Evolutionary conservation across 2,329 filamentous ascomycete genomes (phyloP), one percentile per base, ranked within the genome.

Genomic region (Hyphodiscus sp.): DNA sequence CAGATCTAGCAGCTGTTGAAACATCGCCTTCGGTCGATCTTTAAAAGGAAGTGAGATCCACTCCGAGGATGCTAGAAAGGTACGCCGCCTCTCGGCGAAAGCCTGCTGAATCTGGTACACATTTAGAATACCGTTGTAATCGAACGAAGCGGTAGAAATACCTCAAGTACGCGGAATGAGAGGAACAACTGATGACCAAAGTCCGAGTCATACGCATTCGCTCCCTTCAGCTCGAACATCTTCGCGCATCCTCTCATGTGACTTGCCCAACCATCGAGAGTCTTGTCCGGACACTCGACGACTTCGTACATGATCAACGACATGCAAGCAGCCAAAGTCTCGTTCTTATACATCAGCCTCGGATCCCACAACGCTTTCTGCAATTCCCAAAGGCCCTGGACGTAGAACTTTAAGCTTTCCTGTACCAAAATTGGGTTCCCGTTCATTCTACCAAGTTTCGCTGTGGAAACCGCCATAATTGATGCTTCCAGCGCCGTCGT

Each of bases 261-360:
- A 29, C 59, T 65, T 9, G 65, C 54, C 59, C 68, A 70, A 2
- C 61, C 69, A 2, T 59, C 49, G 10, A 59, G 54, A n/a, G 60
- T 65, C 15, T 60, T 50, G 38, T 57, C 60, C 0, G 70, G 70
- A 54, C 70, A 72, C 58, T 71, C 69, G 30, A 65, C 56, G 10
- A 68, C 57, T 53, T 68, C 67, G 50, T 72, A 73, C 43, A 71
- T 61, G 18, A 64, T 61, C 1, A 71, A 54, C 8, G 67, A 61
- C 63, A 71, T 62, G 50, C 69, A 71, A 8, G 69, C 66, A 18
- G 68, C 68, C 8, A 71, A 61, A 0, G 67, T 69, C 42, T 69
- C 68, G 48, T 72, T 66, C 26, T 64, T 63, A 50, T 65, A 65
- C 63, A 68, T 67, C 20, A 67, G 53, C 2, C 56, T 50, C 1